These are phyloP conservation scores for Solanum virginianum DNA, from an alignment of 257 asterid species.

Conservation along the genomic window DNA sequence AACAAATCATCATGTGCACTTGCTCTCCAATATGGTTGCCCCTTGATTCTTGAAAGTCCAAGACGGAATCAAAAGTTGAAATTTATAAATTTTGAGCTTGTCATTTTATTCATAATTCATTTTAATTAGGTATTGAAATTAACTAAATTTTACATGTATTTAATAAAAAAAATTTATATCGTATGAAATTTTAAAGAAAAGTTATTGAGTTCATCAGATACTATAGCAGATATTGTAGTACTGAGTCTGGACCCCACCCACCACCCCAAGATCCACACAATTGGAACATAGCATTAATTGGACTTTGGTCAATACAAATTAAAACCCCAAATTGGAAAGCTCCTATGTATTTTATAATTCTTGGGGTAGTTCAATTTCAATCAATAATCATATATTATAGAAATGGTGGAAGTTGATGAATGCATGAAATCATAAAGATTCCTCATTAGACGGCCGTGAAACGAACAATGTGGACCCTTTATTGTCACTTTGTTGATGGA, in stretches of 20 bases:
- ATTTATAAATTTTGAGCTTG: background rate
- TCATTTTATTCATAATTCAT: fast-evolving
- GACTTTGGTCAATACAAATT: conserved; percentile 12
- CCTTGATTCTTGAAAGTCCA: conserved; percentile 5
- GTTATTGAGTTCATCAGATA: background rate
- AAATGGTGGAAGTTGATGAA: conserved; percentile 33
- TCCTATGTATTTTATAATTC: conserved; percentile 7
- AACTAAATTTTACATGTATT: background rate
- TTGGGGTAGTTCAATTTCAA: background rate
- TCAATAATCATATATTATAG: conserved; percentile 1
- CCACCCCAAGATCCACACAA: conserved; percentile 13
- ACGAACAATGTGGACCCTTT: conserved; percentile 32
- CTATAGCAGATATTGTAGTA: background rate
- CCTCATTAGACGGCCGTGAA: conserved; percentile 71
- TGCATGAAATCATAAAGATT: conserved; percentile 43
- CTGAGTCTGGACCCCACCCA: background rate
- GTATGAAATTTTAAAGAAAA: fast-evolving
- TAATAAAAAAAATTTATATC: background rate
- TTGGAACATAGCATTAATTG: conserved; percentile 10
- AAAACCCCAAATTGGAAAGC: conserved; percentile 18
- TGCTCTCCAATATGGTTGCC: conserved; percentile 25
- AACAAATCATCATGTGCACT: conserved; percentile 23
- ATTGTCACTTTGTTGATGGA: conserved; percentile 42
- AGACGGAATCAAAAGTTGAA: background rate
- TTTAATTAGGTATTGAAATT: background rate